Base-by-base conservation (phyloP, 2,329 filamentous ascomycete genomes). In the Corinectria fuckeliana region DNA sequence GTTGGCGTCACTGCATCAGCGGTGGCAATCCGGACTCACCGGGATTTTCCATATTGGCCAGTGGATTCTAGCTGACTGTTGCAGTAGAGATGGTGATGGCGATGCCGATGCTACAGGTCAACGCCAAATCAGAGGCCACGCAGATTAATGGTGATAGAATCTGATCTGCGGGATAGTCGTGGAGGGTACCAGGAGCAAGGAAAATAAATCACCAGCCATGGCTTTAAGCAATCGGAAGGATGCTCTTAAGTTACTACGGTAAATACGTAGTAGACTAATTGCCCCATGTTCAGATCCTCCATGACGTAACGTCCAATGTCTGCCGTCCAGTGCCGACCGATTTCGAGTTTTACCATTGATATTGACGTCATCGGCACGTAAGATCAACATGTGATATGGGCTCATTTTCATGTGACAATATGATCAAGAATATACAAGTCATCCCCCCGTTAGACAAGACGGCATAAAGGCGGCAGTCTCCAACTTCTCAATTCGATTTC, bases 291-390 rank as follows among this genome's bases (percentile, higher is more conserved):
- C n/a, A n/a, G n/a, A n/a, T n/a, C n/a, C n/a, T n/a, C n/a, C n/a
- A n/a, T n/a, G n/a, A n/a, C n/a, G n/a, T n/a, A n/a, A n/a, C n/a
- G n/a, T n/a, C n/a, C n/a, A n/a, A n/a, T n/a, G n/a, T n/a, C n/a
- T n/a, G n/a, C n/a, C n/a, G n/a, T n/a, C n/a, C n/a, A n/a, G n/a
- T 36, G 32, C 32, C 32, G 32, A 36, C 14, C 32, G 7, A 36
- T 36, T 36, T 36, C n/a, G 16, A 36, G 32, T 16, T 36, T 36
- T 8, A 36, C 28, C 54, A 57, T 51, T 51, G 54, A 48, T 51
- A 20, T 20, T 57, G 54, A 57, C 54, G 48, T 57, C 48, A 57
- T 47, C 5, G 20, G 13, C 5, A 30, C 20, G 23, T 18, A 36
- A 10, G 32, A 36, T 16, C n/a, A 34, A 14, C 28, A 50, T 25